Conservation (phyloP, 208 protist species). For the Crithidia bombi region DNA sequence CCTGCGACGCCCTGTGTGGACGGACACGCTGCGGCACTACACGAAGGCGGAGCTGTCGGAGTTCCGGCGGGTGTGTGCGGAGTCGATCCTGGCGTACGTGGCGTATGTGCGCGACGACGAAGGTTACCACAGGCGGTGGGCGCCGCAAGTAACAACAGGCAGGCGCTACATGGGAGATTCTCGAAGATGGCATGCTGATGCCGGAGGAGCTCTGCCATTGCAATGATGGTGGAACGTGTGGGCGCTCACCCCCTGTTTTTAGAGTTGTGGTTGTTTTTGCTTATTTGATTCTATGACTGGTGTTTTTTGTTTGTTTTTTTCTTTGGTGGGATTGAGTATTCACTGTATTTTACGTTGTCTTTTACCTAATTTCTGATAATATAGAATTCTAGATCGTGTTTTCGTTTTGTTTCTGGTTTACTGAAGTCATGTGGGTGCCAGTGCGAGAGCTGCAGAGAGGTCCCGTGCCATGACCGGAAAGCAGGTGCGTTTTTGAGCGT, state of each 20-base stretch:
- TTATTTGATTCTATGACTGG: slow-evolving; percentile 5
- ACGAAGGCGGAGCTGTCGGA: slow-evolving; percentile 61
- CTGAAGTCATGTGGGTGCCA: no score
- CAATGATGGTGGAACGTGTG: no score
- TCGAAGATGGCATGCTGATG: slow-evolving; percentile 68
- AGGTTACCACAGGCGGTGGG: slow-evolving; percentile 89
- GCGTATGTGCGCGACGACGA: slow-evolving; percentile 79
- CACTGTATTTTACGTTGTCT: neutral
- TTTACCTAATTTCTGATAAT: no score
- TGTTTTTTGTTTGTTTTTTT: slow-evolving; percentile 6
- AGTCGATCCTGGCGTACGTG: slow-evolving; percentile 83
- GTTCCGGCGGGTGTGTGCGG: slow-evolving; percentile 79
- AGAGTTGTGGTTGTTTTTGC: neutral
- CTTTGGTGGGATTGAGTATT: slow-evolving; percentile 5
- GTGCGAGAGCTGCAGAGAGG: no score
- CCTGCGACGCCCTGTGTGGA: slow-evolving; percentile 50
- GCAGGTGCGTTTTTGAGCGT: no score
- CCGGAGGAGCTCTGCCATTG: slow-evolving; percentile 62
- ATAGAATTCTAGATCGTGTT: no score
- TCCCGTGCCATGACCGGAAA: no score
- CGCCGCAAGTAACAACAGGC: slow-evolving; percentile 89
- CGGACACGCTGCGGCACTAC: slow-evolving; percentile 70
- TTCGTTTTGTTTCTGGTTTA: no score
- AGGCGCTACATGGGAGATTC: slow-evolving; percentile 75
- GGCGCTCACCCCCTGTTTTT: no score